Evolutionary conservation across 345 rosid species (phyloP).

Genomic region (Bruguiera gymnorhiza): DNA sequence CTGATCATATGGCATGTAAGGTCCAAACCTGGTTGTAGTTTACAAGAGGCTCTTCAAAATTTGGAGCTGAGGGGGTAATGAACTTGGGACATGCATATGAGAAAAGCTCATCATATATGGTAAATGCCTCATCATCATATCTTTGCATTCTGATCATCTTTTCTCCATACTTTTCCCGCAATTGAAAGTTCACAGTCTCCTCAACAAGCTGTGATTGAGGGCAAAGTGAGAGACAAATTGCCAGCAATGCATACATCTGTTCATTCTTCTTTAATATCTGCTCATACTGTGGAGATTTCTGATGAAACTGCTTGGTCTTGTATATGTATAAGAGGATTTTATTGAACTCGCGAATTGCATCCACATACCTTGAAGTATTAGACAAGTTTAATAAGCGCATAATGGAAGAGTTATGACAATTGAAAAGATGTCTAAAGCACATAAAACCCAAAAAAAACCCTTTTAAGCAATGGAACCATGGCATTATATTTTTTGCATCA

Average conservation of each 20-base stretch:
- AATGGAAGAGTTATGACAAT: background rate
- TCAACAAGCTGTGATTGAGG: constrained; percentile 88
- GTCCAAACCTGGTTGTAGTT: constrained; percentile 83
- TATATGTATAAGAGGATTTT: constrained; percentile 88
- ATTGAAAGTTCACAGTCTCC: constrained; percentile 75
- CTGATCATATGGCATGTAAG: background rate
- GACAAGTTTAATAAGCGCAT: constrained; percentile 3
- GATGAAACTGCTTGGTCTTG: constrained; percentile 92
- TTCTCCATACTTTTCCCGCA: constrained; percentile 95
- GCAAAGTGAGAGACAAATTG: constrained; percentile 80
- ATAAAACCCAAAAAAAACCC: background rate
- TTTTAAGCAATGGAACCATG: background rate
- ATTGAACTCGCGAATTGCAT: constrained; percentile 90
- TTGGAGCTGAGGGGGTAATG: constrained; percentile 89
- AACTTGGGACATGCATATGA: constrained; percentile 99
- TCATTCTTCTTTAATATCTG: constrained; percentile 96
- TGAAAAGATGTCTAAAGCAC: background rate
- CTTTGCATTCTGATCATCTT: constrained; percentile 95
- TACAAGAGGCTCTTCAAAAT: constrained; percentile 89
- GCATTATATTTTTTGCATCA: too few relatives aligned
- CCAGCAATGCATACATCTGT: constrained; percentile 96
- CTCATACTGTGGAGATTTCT: constrained; percentile 88
- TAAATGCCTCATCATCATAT: constrained; percentile 84
- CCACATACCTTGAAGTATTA: constrained; percentile 60
- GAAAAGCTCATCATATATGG: constrained; percentile 85